These are phyloP conservation scores for Heterobasidion parviporum DNA, from an alignment of 1,284 basidiomycete species.

Conservation along the genomic window DNA sequence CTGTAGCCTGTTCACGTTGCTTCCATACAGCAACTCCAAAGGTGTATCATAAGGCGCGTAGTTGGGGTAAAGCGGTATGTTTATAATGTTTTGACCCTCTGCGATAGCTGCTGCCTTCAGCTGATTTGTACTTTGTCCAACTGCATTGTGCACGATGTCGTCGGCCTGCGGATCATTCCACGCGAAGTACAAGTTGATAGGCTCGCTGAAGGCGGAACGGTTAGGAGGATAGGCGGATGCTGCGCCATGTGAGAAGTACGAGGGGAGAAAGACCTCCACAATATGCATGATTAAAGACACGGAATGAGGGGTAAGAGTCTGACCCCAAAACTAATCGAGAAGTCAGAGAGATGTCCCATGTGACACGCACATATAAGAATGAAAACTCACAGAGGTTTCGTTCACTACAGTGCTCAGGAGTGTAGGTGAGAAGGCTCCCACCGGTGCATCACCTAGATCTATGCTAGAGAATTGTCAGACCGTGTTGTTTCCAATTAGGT, in stretches of 20 bases:
- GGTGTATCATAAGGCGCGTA: slow-evolving; percentile 18
- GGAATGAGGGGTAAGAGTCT: slow-evolving; percentile 15
- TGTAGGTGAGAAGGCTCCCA: too few relatives aligned
- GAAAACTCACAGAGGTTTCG: too few relatives aligned
- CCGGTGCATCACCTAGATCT: too few relatives aligned
- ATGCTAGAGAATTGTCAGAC: too few relatives aligned
- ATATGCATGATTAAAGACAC: neutral
- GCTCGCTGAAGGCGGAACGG: slow-evolving; percentile 10
- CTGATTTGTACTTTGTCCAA: slow-evolving; percentile 1
- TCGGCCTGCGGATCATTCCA: slow-evolving; percentile 10
- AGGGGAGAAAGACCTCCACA: slow-evolving; percentile 8
- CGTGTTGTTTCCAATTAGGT: too few relatives aligned
- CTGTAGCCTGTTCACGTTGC: slow-evolving; percentile 12
- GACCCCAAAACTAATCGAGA: slow-evolving; percentile 5
- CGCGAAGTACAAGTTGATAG: slow-evolving; percentile 8
- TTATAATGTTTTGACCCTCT: slow-evolving; percentile 15
- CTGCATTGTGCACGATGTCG: slow-evolving; percentile 5
- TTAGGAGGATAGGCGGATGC: slow-evolving; percentile 14
- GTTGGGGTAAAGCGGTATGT: slow-evolving; percentile 19
- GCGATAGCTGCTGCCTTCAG: slow-evolving; percentile 6
- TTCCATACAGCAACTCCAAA: slow-evolving; percentile 15
- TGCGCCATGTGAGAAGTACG: slow-evolving; percentile 6
- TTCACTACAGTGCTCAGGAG: too few relatives aligned
- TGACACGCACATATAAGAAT: too few relatives aligned
- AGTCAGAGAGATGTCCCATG: too few relatives aligned